Evolutionary conservation across 306 rosid genomes (phyloP).

Genomic region (Neltuma alba): DNA sequence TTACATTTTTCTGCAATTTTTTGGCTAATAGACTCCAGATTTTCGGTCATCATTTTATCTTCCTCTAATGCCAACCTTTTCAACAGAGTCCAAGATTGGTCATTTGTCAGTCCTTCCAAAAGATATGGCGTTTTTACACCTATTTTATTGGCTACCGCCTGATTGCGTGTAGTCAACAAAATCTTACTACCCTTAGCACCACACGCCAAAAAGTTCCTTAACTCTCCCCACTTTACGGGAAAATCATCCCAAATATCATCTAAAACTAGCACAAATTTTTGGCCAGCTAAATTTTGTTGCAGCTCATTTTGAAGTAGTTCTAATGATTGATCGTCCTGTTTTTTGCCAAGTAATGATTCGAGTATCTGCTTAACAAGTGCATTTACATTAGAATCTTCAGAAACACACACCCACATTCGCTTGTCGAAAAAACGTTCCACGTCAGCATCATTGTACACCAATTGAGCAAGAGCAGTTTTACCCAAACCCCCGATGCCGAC

Average conservation of each 20-base stretch:
- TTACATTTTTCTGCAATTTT: background rate
- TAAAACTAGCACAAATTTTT: background rate
- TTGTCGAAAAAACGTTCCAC: background rate
- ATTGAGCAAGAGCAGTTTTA: slow-evolving; percentile 5
- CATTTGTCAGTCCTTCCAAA: background rate
- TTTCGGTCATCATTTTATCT: background rate
- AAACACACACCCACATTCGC: slow-evolving; percentile 20
- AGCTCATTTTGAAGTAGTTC: background rate
- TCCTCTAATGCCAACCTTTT: background rate
- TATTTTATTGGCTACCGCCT: background rate
- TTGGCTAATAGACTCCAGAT: background rate
- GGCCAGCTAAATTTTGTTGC: background rate
- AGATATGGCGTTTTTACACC: background rate
- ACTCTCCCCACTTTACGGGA: background rate
- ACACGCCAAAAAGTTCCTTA: background rate
- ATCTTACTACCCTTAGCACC: slow-evolving; percentile 8
- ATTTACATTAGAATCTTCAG: background rate
- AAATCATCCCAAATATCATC: slow-evolving; percentile 11
- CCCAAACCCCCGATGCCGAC: slow-evolving; percentile 22
- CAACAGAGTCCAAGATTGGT: background rate
- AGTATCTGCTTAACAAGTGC: background rate
- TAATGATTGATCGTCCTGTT: background rate
- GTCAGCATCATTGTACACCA: background rate
- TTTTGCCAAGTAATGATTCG: background rate
- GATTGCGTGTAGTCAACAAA: background rate